Evolutionary conservation across 257 asterid genomes (phyloP).

Genomic region (Solanum verrucosum): DNA sequence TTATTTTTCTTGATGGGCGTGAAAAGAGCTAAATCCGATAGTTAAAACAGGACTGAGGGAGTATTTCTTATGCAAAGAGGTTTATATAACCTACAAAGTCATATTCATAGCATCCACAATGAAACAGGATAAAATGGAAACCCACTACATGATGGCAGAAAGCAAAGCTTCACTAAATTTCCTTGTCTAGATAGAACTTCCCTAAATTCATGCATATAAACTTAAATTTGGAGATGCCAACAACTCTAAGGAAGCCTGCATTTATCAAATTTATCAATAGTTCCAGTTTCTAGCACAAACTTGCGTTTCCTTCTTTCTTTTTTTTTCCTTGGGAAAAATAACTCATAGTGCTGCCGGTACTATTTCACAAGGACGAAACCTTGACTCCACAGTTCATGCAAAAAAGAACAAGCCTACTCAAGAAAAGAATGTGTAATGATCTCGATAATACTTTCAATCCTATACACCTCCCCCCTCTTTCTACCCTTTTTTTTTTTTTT

Average conservation of each 20-base stretch:
- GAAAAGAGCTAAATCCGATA: neutral
- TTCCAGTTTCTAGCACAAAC: neutral
- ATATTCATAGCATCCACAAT: neutral
- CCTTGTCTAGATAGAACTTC: neutral
- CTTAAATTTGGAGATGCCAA: neutral
- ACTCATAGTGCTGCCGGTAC: neutral
- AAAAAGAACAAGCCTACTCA: neutral
- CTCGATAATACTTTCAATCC: neutral
- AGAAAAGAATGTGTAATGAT: neutral
- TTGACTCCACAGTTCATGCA: neutral
- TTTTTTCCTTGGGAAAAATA: neutral
- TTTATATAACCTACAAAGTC: neutral
- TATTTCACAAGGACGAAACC: neutral
- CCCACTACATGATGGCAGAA: neutral
- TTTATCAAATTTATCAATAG: neutral
- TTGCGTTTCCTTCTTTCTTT: neutral
- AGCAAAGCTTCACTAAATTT: neutral
- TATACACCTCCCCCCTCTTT: neutral
- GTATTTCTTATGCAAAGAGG: neutral
- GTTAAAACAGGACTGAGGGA: neutral
- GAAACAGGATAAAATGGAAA: neutral
- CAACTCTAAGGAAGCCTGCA: neutral
- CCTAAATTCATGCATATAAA: neutral
- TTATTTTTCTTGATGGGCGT: neutral
- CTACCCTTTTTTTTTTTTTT: too few relatives aligned